Percentiles rank a stretch among this genome's conserved stretches.
phyloP scores from a whole-genome alignment of 2,329 filamentous ascomycete genomes.

The Pseudogymnoascus sp. region DNA sequence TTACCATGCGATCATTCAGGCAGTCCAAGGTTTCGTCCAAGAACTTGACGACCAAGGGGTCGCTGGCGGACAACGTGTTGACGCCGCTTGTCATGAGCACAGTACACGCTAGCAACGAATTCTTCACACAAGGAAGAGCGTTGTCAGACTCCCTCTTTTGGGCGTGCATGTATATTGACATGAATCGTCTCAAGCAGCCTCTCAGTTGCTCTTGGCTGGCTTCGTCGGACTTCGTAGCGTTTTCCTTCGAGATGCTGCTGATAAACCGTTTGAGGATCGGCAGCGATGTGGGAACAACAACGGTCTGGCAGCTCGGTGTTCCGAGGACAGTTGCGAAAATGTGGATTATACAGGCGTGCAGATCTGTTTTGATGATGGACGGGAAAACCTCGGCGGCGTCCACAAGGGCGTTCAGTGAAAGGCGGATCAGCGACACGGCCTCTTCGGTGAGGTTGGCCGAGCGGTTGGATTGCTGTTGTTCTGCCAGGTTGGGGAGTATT shows the following conservation, averaged over 20 bases:
- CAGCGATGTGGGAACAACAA: slow-evolving; percentile 81
- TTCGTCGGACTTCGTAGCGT: slow-evolving; percentile 40
- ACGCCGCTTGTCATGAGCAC: slow-evolving; percentile 78
- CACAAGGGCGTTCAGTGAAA: slow-evolving; percentile 78
- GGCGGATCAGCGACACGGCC: slow-evolving; percentile 68
- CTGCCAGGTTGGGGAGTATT: slow-evolving; percentile 72
- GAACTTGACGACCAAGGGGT: slow-evolving; percentile 66
- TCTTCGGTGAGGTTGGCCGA: slow-evolving; percentile 78
- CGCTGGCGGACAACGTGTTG: slow-evolving; percentile 63
- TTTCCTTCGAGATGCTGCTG: slow-evolving; percentile 53
- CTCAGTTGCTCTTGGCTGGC: slow-evolving; percentile 51
- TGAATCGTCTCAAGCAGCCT: slow-evolving; percentile 72
- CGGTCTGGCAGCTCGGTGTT: slow-evolving; percentile 76
- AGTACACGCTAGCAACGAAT: slow-evolving; percentile 78
- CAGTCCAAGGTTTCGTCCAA: slow-evolving; percentile 79
- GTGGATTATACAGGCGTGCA: slow-evolving; percentile 93
- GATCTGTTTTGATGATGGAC: slow-evolving; percentile 87
- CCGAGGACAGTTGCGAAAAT: slow-evolving; percentile 91
- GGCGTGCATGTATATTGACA: slow-evolving; percentile 67
- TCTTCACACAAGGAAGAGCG: slow-evolving; percentile 83
- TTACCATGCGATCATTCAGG: slow-evolving; percentile 64
- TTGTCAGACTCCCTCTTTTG: slow-evolving; percentile 67
- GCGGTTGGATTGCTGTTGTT: slow-evolving; percentile 50
- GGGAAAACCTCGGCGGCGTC: slow-evolving; percentile 95
- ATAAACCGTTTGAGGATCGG: slow-evolving; percentile 90